phyloP scores from a whole-genome alignment of 257 asterid species.

The Nicotiana undulata region DNA sequence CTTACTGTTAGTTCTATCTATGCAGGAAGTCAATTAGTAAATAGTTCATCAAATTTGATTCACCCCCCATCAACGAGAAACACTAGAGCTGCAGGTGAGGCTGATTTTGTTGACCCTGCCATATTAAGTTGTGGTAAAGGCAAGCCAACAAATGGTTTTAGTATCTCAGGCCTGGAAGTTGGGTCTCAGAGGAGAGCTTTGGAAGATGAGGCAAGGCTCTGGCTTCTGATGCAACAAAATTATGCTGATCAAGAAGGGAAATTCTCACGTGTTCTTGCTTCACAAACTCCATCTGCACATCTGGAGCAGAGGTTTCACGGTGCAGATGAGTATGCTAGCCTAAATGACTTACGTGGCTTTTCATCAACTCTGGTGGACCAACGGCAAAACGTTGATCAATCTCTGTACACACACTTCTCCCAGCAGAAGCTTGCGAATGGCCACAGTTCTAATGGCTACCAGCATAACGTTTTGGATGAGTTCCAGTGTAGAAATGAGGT shows the following conservation, averaged over 20 bases:
- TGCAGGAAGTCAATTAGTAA: constrained; percentile 48
- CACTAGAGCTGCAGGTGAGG: constrained; percentile 22
- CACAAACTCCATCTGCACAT: constrained; percentile 37
- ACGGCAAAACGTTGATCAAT: constrained; percentile 29
- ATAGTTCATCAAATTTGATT: constrained; percentile 27
- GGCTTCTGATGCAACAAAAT: constrained; percentile 63
- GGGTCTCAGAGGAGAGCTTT: constrained; percentile 31
- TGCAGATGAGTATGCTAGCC: constrained; percentile 27
- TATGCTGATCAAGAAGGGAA: constrained; percentile 37
- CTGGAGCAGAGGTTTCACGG: constrained; percentile 34
- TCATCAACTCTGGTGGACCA: constrained; percentile 42
- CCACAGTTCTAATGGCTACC: constrained; percentile 36
- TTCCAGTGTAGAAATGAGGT: constrained; percentile 40
- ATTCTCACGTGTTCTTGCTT: constrained; percentile 32
- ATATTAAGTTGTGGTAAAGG: constrained; percentile 31
- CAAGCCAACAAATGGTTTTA: constrained; percentile 31
- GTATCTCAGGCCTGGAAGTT: constrained; percentile 27
- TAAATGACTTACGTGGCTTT: constrained; percentile 29
- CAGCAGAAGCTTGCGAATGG: constrained; percentile 44
- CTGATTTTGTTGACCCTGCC: constrained; percentile 54
- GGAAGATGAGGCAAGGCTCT: constrained; percentile 56
- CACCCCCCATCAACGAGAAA: constrained; percentile 36
- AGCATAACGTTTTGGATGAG: constrained; percentile 33
- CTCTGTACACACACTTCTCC: constrained; percentile 34
- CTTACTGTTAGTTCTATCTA: not conserved